Evolutionary conservation across 164 flowering plant species (phyloP), one percentile per base, ranked within the genome.

Genomic region (Buxus sempervirens): DNA sequence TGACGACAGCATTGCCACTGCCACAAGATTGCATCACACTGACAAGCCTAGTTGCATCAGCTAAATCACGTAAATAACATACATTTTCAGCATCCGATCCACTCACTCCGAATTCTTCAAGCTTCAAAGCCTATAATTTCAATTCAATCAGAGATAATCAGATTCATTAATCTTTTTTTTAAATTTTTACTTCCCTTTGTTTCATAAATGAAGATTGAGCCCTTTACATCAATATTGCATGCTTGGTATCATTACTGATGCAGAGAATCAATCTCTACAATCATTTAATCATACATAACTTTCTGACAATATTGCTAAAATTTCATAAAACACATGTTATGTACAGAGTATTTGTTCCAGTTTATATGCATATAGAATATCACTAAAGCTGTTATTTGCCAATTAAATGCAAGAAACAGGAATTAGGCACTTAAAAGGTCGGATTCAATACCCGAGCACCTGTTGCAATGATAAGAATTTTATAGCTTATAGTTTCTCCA

Each of bases 401-500:
- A 20, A 65, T 38, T 7, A 0, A 60, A 62, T 24, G 48, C 25
- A 42, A 21, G 14, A 55, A 28, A 55, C 2, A 26, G 27, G 24
- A 56, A 69, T 26, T 28, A 56, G 23, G 62, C 7, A 18, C 56
- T 51, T 62, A 19, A 60, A 70, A 71, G 71, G 74, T 65, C 64
- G 77, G 86, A 70, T 70, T 65, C 72, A 81, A 60, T 90, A 95
- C 99, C 97, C 93, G 90, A 79, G 99, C 99, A 86, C 99, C 99
- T 65, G 97, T 95, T 73, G 97, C 99, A 74, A 92, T 79, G 67
- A 95, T 81, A 79, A 95, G 96, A 78, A 82, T 67, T 66, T 84
- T 88, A 77, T 92, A 95, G 74, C 93, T 92, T 67, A 95, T 92
- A 64, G 94, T 91, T 85, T 95, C 99, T 65, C 97, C 99, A 54